phyloP scores from a whole-genome alignment of 2,329 filamentous ascomycete genomes.

The Nannizzia gypsea region DNA sequence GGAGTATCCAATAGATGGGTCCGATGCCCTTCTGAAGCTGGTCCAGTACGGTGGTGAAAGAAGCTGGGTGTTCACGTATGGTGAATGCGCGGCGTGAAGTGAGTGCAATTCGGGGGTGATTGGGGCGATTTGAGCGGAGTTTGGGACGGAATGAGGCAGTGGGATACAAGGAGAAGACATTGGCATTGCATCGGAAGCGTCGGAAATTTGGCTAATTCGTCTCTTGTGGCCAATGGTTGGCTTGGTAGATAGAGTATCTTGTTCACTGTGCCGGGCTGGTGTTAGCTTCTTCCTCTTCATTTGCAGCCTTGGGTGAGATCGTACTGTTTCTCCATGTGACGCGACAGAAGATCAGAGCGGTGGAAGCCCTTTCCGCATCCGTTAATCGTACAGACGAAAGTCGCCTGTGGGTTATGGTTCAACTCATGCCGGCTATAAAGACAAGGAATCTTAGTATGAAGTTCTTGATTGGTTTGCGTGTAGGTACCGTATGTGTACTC shows the following conservation, averaged over 20 bases:
- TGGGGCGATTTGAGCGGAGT: not conserved
- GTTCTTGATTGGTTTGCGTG: not conserved
- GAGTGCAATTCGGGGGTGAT: constrained; percentile 5
- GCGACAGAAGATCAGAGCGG: constrained; percentile 35
- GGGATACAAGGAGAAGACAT: not conserved
- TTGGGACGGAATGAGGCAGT: not conserved
- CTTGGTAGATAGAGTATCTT: constrained; percentile 4
- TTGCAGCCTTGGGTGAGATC: constrained; percentile 10
- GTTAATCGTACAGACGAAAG: constrained; percentile 32
- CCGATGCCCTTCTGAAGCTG: constrained; percentile 25
- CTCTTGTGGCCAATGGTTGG: constrained; percentile 7
- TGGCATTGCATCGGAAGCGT: constrained; percentile 3
- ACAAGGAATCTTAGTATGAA: not conserved
- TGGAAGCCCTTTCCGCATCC: constrained; percentile 40
- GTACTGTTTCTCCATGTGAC: constrained; percentile 42
- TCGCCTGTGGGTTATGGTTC: constrained; percentile 39
- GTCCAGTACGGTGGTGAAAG: constrained; percentile 25
- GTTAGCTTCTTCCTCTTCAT: not conserved
- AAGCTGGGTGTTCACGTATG: not conserved
- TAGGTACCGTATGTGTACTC: not conserved
- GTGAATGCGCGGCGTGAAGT: not conserved
- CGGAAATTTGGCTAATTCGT: constrained; percentile 9
- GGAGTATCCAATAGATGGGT: constrained; percentile 21
- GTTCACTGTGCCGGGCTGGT: not conserved
- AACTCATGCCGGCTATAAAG: constrained; percentile 36